Conservation (phyloP, 371 early-diverging fungal genomes). For the Syncephalastrum sp. region DNA sequence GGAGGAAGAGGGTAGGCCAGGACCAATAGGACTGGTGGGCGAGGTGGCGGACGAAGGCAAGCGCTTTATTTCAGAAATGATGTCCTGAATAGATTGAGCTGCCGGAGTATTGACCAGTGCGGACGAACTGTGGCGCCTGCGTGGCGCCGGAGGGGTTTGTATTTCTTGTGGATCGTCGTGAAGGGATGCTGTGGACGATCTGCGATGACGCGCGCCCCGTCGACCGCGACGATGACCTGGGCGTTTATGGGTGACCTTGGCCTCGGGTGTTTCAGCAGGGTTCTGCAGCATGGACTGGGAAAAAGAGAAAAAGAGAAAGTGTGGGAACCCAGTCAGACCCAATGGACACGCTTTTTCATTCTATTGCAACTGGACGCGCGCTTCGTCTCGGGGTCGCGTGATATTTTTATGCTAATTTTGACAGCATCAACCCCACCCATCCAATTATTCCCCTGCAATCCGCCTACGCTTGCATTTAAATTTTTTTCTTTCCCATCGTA, state of each 20-base stretch:
- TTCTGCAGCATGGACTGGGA: background rate
- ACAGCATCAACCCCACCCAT: too few species aligned
- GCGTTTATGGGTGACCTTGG: conserved; percentile 2
- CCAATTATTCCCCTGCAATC: too few species aligned
- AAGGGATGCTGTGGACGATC: conserved; percentile 6
- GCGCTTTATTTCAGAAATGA: conserved; percentile 39
- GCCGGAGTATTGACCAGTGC: conserved; percentile 21
- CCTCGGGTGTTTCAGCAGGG: background rate
- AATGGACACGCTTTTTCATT: too few species aligned
- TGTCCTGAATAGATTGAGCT: conserved; percentile 38
- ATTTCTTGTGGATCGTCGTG: conserved; percentile 14
- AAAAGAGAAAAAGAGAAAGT: conserved; percentile 6
- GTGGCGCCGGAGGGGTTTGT: too few species aligned
- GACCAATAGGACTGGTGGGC: too few species aligned
- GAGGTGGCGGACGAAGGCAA: conserved; percentile 10
- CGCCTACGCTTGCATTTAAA: too few species aligned
- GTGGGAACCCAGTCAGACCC: background rate
- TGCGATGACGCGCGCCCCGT: conserved; percentile 20
- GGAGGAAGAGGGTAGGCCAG: background rate
- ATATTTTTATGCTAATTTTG: too few species aligned
- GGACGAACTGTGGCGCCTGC: too few species aligned
- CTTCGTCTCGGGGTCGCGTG: too few species aligned
- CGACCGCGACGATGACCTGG: conserved; percentile 20
- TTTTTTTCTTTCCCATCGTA: too few species aligned
- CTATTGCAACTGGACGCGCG: too few species aligned